Conservation (phyloP, 257 asterid species). For the Solanum ossicruentum region DNA sequence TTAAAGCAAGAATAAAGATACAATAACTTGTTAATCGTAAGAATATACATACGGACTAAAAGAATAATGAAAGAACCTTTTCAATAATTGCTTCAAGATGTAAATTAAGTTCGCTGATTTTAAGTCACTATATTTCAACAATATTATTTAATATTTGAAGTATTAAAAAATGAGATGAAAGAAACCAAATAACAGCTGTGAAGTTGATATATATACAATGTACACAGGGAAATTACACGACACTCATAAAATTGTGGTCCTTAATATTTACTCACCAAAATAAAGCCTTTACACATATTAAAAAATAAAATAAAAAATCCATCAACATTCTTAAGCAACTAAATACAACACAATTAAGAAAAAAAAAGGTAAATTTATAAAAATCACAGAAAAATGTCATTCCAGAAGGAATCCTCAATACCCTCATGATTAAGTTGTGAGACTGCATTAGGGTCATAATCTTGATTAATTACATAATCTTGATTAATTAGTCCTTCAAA, state of each 20-base stretch:
- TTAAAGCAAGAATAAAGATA: neutral
- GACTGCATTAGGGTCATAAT: neutral
- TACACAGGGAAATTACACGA: neutral
- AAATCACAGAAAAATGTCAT: constrained; percentile 17
- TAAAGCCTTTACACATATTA: neutral
- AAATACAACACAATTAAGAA: neutral
- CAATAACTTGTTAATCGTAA: no score
- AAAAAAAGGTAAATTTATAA: neutral
- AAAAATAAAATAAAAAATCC: neutral
- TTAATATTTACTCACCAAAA: neutral
- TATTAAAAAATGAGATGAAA: neutral
- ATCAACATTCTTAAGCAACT: neutral
- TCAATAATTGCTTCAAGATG: neutral
- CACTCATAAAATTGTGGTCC: neutral
- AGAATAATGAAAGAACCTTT: neutral
- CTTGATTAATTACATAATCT: neutral
- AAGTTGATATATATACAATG: neutral
- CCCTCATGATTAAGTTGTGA: neutral
- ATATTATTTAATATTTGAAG: neutral
- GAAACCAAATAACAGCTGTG: neutral
- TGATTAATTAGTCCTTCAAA: neutral
- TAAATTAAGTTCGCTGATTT: neutral
- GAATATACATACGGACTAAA: no score
- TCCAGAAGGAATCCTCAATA: constrained; percentile 39
- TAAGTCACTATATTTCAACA: neutral